Conservation (phyloP, 139 green algal species). For the Picochlorum sp. region DNA sequence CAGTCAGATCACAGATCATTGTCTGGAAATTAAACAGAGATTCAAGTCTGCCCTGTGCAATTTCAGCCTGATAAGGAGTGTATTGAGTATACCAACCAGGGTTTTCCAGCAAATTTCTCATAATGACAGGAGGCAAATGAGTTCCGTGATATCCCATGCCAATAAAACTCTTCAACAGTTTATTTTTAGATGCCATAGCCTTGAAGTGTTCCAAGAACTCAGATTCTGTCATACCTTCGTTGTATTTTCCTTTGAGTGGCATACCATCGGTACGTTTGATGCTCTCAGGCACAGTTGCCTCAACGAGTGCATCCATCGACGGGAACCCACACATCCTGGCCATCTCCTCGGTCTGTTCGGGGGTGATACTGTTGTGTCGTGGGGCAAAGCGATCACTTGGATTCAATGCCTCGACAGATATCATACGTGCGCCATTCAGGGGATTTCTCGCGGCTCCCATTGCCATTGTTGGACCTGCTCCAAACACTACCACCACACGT, state of each 20-base stretch:
- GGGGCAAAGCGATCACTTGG: slow-evolving; percentile 75
- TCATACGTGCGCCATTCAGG: neutral
- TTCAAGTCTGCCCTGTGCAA: slow-evolving; percentile 86
- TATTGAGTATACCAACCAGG: slow-evolving; percentile 99
- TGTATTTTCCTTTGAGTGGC: slow-evolving; percentile 67
- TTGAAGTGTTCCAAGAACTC: slow-evolving; percentile 84
- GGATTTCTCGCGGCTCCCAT: neutral
- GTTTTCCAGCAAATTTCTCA: slow-evolving; percentile 98
- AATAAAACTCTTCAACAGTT: slow-evolving; percentile 89
- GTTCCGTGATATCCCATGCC: slow-evolving; percentile 98
- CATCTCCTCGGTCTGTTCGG: slow-evolving; percentile 76
- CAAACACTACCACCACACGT: too few relatives aligned
- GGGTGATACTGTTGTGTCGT: slow-evolving; percentile 84
- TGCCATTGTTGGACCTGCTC: neutral
- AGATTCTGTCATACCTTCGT: slow-evolving; percentile 72
- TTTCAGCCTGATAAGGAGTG: slow-evolving; percentile 98
- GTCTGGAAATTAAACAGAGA: slow-evolving; percentile 99
- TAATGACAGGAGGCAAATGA: slow-evolving; percentile 85
- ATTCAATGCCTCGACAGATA: neutral
- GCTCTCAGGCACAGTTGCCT: slow-evolving; percentile 85
- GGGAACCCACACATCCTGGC: slow-evolving; percentile 67
- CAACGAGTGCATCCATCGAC: slow-evolving; percentile 76
- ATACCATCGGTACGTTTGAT: slow-evolving; percentile 74
- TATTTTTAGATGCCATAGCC: slow-evolving; percentile 93
- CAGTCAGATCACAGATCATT: slow-evolving; percentile 92